A percentile compares a stretch with the other conserved stretches of the same genome.
phyloP scores from a whole-genome alignment of 2,329 filamentous ascomycete species.

The Penicillium aurantiogriseum region DNA sequence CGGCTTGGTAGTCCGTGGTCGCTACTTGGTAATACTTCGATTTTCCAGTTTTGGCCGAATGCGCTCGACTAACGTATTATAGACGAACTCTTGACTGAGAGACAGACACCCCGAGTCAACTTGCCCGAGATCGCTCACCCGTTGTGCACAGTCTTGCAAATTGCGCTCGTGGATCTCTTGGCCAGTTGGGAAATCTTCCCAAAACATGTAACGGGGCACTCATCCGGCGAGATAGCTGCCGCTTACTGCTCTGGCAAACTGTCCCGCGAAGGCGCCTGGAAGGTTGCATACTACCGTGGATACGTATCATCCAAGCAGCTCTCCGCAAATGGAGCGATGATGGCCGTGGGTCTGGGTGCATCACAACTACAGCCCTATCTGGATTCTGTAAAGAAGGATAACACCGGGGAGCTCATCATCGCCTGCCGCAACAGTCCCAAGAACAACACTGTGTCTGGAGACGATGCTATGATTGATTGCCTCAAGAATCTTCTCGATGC shows the following conservation, averaged over 20 bases:
- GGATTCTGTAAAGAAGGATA: constrained; percentile 6
- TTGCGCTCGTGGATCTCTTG: constrained; percentile 33
- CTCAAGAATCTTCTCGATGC: constrained; percentile 23
- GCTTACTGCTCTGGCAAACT: constrained; percentile 48
- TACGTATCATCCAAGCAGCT: constrained; percentile 23
- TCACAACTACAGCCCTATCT: constrained; percentile 19
- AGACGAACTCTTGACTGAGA: constrained; percentile 28
- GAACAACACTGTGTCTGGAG: constrained; percentile 31
- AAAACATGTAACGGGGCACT: constrained; percentile 30
- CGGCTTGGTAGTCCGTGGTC: constrained; percentile 27
- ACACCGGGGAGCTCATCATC: constrained; percentile 24
- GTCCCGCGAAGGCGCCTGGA: constrained; percentile 27
- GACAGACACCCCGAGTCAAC: constrained; percentile 22
- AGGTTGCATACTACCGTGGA: constrained; percentile 32
- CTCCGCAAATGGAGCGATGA: constrained; percentile 27
- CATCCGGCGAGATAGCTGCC: constrained; percentile 42
- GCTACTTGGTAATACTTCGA: constrained; percentile 19
- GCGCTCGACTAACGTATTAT: neutral
- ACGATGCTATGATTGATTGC: constrained; percentile 25
- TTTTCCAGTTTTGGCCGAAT: neutral
- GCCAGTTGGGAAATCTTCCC: constrained; percentile 26
- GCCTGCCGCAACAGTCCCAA: constrained; percentile 32
- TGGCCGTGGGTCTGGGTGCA: constrained; percentile 27
- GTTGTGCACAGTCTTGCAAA: constrained; percentile 31
- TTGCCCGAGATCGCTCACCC: constrained; percentile 30